Percentiles rank a stretch among this genome's conserved stretches.
These are phyloP conservation scores for Volvox reticuliferus DNA, from an alignment of 139 green algal species.

Conservation along the genomic window DNA sequence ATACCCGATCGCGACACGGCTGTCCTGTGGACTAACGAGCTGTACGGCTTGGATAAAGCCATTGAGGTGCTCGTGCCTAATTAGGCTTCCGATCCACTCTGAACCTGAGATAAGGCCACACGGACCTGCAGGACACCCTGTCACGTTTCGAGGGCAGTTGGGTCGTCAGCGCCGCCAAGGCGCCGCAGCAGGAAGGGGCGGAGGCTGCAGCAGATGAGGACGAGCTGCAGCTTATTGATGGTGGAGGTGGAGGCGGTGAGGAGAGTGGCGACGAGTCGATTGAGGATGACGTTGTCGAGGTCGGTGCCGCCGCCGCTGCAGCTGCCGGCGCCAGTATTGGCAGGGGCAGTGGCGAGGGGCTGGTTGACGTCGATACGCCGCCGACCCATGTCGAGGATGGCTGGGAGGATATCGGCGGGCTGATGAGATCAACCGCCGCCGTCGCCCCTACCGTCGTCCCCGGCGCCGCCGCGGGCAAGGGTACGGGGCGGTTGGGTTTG, in stretches of 20 bases:
- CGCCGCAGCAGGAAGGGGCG: background rate
- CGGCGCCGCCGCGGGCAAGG: background rate
- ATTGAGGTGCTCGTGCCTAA: no score
- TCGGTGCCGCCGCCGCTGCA: background rate
- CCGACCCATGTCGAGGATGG: background rate
- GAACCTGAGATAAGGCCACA: no score
- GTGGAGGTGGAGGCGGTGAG: background rate
- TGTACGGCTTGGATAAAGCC: no score
- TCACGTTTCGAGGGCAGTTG: constrained; percentile 29
- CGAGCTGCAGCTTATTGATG: background rate
- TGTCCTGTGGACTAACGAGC: background rate
- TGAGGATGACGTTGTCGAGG: background rate
- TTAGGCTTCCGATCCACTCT: no score
- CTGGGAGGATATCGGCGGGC: constrained; percentile 1
- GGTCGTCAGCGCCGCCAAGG: background rate
- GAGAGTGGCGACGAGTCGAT: background rate
- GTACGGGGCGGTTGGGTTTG: no score
- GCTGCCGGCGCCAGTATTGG: background rate
- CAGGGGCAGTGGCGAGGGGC: background rate
- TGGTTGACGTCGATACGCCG: background rate
- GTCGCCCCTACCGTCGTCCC: background rate
- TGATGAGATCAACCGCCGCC: background rate
- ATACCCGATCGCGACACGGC: background rate
- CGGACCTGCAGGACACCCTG: constrained; percentile 23
- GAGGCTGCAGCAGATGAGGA: background rate